Percentiles rank a stretch among this genome's conserved stretches.
These are phyloP conservation scores for Fragilaria crotonensis DNA, from an alignment of 108 stramenopile genomes.

Conservation along the genomic window DNA sequence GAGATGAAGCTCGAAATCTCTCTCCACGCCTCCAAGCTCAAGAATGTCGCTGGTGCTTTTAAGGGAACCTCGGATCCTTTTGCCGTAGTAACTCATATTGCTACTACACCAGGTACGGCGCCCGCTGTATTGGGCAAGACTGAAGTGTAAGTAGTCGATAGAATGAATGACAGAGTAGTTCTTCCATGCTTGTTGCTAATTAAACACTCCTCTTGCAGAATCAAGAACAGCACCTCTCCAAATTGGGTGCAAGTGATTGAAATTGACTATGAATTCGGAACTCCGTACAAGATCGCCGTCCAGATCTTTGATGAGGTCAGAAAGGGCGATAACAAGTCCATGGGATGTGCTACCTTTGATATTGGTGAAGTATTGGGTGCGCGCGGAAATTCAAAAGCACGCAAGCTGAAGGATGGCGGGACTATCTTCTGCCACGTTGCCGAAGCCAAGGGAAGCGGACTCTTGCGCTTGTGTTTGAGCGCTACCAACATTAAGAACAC, in stretches of 20 bases:
- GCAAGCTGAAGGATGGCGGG: conserved; percentile 50
- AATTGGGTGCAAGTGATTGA: conserved; percentile 52
- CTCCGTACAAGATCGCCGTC: conserved; percentile 35
- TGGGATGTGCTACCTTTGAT: conserved; percentile 68
- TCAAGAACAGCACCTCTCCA: conserved; percentile 62
- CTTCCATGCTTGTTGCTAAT: background rate
- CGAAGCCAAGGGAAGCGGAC: background rate
- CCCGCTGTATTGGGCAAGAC: conserved; percentile 63
- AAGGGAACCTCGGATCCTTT: conserved; percentile 76
- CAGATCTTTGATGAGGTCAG: conserved; percentile 38
- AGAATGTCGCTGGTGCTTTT: conserved; percentile 64
- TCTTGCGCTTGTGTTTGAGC: background rate
- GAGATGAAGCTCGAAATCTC: conserved; percentile 49
- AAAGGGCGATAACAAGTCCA: conserved; percentile 39
- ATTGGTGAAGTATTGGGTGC: conserved; percentile 57
- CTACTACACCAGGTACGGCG: conserved; percentile 27
- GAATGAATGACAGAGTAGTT: background rate
- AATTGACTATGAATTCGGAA: conserved; percentile 63
- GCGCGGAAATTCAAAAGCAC: conserved; percentile 56
- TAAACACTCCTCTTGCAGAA: conserved; percentile 9
- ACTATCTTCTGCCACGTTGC: conserved; percentile 21
- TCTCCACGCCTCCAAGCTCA: conserved; percentile 43
- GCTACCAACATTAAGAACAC: conserved; percentile 21
- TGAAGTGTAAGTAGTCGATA: conserved; percentile 31
- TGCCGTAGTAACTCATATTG: conserved; percentile 57